Evolutionary conservation across 257 asterid species (phyloP), one percentile per base, ranked within the genome.

Genomic region (Scutellaria barbata): DNA sequence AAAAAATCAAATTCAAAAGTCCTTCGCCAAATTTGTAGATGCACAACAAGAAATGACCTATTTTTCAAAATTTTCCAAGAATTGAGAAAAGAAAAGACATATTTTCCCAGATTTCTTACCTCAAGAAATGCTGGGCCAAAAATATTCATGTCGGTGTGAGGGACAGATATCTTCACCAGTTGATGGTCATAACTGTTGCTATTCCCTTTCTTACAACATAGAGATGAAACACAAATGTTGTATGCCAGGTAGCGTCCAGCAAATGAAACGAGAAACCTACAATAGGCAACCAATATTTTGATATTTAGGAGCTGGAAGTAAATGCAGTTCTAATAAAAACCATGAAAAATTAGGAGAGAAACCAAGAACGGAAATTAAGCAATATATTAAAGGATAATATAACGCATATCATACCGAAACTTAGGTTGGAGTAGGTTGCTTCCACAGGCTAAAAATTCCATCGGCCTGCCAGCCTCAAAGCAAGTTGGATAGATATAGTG

Each of bases 41-140:
- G 69, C 72, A 55, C 35, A 20, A 12, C 8, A 58, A 14, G 45
- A 68, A 68, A 53, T 35, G 3, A 30, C 58, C 25, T 22, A 30
- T 42, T 20, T 35, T n/a, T 52, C 7, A 14, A 22, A 10, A 4
- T 61, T 39, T 41, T 61, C 7, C n/a, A 14, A 4, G 13, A 39
- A 46, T 74, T 60, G 25, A 56, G 53, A 40, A 25, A 22, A 11
- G 45, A 59, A 61, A 55, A 59, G 51, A 11, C 18, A 12, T n/a
- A n/a, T n/a, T 52, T 54, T 56, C 7, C 66, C 79, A 71, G 76
- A 47, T 53, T 4, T 30, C 83, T 77, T 65, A 88, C 99, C 97
- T 95, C 99, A 59, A 92, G 61, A 80, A 95, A 95, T 9, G 92
- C 95, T 0, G 99, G 98, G 74, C 99, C 98, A 74, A 79, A 78